phyloP scores from a whole-genome alignment of 345 rosid species.

The Geranium brycei region DNA sequence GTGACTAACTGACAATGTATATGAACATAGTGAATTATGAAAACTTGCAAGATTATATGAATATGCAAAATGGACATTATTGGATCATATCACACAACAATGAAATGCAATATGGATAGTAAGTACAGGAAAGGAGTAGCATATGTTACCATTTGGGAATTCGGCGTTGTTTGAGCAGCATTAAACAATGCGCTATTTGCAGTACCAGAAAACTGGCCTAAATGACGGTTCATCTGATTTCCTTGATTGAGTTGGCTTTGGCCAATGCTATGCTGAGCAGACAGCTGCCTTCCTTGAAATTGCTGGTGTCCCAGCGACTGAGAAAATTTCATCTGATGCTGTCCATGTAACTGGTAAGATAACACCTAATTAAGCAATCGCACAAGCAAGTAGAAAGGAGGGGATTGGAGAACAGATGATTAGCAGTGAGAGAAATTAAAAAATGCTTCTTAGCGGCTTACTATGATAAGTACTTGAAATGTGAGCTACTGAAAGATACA shows the following conservation, averaged over 20 bases:
- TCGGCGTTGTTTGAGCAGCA: slow-evolving; percentile 79
- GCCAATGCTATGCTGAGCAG: slow-evolving; percentile 68
- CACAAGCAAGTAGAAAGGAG: too few species aligned
- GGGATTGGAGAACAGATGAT: too few species aligned
- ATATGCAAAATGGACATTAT: too few species aligned
- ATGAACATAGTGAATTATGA: too few species aligned
- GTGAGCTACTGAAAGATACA: too few species aligned
- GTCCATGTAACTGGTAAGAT: slow-evolving; percentile 47
- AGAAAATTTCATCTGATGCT: slow-evolving; percentile 84
- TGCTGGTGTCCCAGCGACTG: slow-evolving; percentile 83
- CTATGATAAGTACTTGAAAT: not conserved
- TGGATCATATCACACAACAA: slow-evolving; percentile 1
- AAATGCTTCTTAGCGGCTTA: too few species aligned
- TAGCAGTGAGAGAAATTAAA: too few species aligned
- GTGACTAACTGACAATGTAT: too few species aligned
- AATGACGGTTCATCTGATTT: slow-evolving; percentile 60
- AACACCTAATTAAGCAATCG: slow-evolving; percentile 4
- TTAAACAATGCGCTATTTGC: slow-evolving; percentile 67
- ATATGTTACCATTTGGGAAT: slow-evolving; percentile 63
- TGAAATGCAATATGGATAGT: slow-evolving; percentile 5
- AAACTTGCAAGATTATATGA: too few species aligned
- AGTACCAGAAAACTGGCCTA: slow-evolving; percentile 64
- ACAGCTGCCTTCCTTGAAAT: slow-evolving; percentile 69
- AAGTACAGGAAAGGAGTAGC: slow-evolving; percentile 4
- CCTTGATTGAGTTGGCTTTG: slow-evolving; percentile 83